Evolutionary conservation across 306 rosid genomes (phyloP).

Genomic region (Cercis canadensis): DNA sequence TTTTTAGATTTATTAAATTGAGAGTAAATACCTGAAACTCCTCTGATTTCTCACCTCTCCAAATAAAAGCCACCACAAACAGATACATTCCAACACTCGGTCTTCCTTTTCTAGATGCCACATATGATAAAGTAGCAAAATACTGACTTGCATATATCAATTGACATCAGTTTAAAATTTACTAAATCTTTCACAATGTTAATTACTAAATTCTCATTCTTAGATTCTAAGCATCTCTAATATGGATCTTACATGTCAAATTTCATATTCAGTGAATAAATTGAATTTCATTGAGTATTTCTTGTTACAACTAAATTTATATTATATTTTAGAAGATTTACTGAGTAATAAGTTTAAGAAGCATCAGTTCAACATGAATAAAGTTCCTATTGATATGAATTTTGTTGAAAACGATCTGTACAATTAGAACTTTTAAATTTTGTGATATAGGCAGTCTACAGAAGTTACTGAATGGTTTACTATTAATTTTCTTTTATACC

Average conservation of each 20-base stretch:
- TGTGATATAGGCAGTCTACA: slow-evolving; percentile 14
- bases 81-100: slow-evolving; percentile 9
- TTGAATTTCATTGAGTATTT: not conserved
- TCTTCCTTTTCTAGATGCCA: slow-evolving; percentile 13
- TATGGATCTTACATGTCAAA: slow-evolving; percentile 15
- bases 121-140: slow-evolving; percentile 4
- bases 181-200: slow-evolving; percentile 10
- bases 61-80: slow-evolving; percentile 13
- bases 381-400: slow-evolving; percentile 4
- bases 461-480: slow-evolving; percentile 9
- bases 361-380: not conserved
- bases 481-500: slow-evolving; percentile 19
- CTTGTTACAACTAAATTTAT: slow-evolving; percentile 1
- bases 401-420: slow-evolving; percentile 13
- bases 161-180: slow-evolving; percentile 14
- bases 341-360: not conserved
- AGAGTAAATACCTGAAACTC: slow-evolving; percentile 17
- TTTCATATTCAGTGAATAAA: not conserved
- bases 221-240: slow-evolving; percentile 11
- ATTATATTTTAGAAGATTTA: not conserved
- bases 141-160: not conserved
- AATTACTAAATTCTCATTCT: not conserved
- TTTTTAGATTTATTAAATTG: not conserved
- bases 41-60: slow-evolving; percentile 15
- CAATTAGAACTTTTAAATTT: not conserved